Evolutionary conservation across 805 yeast species (phyloP).

Genomic region (Suhomyces canberraensis): DNA sequence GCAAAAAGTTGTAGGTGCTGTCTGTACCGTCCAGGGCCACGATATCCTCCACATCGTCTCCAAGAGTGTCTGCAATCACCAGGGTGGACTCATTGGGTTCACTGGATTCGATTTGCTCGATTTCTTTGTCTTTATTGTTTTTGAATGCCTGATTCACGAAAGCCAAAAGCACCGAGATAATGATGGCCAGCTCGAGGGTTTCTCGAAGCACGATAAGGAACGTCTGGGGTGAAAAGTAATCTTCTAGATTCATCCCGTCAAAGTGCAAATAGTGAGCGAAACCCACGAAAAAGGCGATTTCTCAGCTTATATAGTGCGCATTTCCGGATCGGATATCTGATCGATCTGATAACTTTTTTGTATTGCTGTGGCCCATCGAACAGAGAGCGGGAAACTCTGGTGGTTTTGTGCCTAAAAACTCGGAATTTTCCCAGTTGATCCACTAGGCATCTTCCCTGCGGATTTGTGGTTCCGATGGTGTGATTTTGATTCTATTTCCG

Average conservation of each 20-base stretch:
- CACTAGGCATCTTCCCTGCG: too few relatives aligned
- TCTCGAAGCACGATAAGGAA: slow-evolving; percentile 73
- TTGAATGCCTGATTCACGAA: slow-evolving; percentile 59
- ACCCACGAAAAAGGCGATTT: too few relatives aligned
- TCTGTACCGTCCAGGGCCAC: neutral
- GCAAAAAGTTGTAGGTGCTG: slow-evolving; percentile 19
- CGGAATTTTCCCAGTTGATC: too few relatives aligned
- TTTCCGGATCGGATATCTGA: neutral
- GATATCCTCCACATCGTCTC: neutral
- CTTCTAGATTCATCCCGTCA: slow-evolving; percentile 2
- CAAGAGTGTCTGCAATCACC: neutral
- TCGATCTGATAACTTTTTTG: neutral
- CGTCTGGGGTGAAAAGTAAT: slow-evolving; percentile 61
- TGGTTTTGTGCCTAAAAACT: too few relatives aligned
- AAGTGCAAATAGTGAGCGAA: too few relatives aligned
- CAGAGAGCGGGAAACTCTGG: too few relatives aligned
- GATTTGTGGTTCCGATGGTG: too few relatives aligned
- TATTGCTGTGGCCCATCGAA: too few relatives aligned
- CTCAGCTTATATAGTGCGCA: neutral
- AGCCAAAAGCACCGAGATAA: slow-evolving; percentile 68
- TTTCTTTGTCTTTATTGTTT: slow-evolving; percentile 16
- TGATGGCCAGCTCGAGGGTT: slow-evolving; percentile 72
- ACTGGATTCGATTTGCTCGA: neutral
- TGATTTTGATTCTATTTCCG: too few relatives aligned
- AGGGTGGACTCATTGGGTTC: neutral